Evolutionary conservation across 495 filamentous ascomycete genomes (phyloP).

Genomic region (Penicillium macrosclerotiorum): DNA sequence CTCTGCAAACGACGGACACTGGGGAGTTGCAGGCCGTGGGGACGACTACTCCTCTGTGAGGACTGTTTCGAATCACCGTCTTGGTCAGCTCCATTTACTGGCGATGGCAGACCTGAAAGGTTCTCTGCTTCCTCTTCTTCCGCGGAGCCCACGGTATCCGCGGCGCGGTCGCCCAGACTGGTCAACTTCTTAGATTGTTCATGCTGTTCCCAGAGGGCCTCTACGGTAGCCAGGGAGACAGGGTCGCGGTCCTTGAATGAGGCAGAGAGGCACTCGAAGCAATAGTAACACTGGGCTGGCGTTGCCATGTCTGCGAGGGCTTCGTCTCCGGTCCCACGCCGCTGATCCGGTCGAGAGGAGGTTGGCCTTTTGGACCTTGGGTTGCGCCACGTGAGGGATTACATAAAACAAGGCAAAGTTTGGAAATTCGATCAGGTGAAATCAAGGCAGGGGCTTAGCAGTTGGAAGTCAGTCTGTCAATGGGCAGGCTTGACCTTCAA

Average conservation of each 20-base stretch:
- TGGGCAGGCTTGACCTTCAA: too few species aligned
- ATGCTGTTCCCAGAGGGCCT: conserved; percentile 67
- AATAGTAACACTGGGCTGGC: conserved; percentile 79
- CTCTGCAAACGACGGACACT: conserved; percentile 35
- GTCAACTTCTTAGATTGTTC: conserved; percentile 43
- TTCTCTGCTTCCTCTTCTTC: conserved; percentile 21
- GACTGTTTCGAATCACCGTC: conserved; percentile 26
- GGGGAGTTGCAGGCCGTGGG: conserved; percentile 29
- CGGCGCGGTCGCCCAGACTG: conserved; percentile 19
- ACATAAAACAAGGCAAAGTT: too few species aligned
- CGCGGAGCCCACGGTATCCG: neutral
- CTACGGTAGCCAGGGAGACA: conserved; percentile 60
- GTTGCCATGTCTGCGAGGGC: conserved; percentile 65
- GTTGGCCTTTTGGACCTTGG: too few species aligned
- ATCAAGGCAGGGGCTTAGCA: too few species aligned
- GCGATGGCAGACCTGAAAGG: conserved; percentile 8
- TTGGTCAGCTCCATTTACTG: conserved; percentile 29
- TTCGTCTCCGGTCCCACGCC: too few species aligned
- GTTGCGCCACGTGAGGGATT: too few species aligned
- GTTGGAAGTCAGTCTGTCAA: too few species aligned
- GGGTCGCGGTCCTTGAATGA: conserved; percentile 59
- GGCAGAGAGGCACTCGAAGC: conserved; percentile 79
- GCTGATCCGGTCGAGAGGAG: too few species aligned
- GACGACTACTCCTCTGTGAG: conserved; percentile 13
- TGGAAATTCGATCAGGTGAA: too few species aligned